Base-by-base conservation (phyloP, 192 early-diverging fungal species). In the Tieghemiomyces parasiticus region DNA sequence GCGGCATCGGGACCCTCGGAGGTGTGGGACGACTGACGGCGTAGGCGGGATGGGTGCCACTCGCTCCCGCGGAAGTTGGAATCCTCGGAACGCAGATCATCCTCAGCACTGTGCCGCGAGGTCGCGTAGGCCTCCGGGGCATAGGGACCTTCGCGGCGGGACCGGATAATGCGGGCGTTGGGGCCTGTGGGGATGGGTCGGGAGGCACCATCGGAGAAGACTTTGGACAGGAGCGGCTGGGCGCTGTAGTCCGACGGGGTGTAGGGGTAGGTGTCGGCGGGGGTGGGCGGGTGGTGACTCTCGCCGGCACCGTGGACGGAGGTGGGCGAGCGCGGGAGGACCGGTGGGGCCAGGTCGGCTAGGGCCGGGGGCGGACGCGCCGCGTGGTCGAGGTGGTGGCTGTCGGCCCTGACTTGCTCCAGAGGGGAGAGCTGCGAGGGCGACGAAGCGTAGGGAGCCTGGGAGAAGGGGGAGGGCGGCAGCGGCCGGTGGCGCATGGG, bases 401-500 rank as follows among this genome's bases (percentile, higher is more conserved):
- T 13, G 14, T 25, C 10, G 32, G 54, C 31, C 24, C 29, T 56
- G 54, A 56, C 29, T 25, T 52, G 50, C 26, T 56, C 54, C 31
- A 56, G 34, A 16, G 54, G 54, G 3, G 54, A 56, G 14, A 56
- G 6, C 32, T 20, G 31, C 16, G 16, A 20, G 24, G 54, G 54
- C 28, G 54, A 56, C 31, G 54, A 56, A 10, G 31, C 16, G 24
- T 34, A 22, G 9, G 54, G 54, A 29, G 28, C 24, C 33, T 56
- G 54, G 32, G 54, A 56, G 34, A 56, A 56, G 13, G 54, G 54
- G 19, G 54, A 56, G 10, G 54, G 54, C 8, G 54, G 54, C 32
- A 56, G 14, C 4, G 31, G 31, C 24, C 54, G 54, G 34, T 56
- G 54, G 12, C 54, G 30, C 29, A 56, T 31, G 16, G 54, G 32